phyloP scores from a whole-genome alignment of 164 flowering plant genomes.

The Umbilicus rupestris region DNA sequence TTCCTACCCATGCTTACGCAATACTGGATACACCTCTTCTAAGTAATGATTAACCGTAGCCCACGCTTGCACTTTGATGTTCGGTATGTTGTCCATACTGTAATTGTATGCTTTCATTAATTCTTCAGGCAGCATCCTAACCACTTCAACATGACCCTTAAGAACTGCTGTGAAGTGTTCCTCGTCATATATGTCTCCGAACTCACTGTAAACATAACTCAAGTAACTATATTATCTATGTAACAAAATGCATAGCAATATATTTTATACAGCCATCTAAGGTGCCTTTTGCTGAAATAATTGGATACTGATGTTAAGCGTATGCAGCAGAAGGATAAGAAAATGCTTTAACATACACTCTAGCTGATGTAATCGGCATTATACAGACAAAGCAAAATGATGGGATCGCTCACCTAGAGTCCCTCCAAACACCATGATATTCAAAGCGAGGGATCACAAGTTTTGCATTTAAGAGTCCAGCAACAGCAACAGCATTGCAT shows the following conservation, averaged over 20 bases:
- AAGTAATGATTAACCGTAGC: slow-evolving; percentile 44
- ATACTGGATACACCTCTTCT: slow-evolving; percentile 44
- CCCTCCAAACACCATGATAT: slow-evolving; percentile 2
- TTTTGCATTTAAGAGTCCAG: slow-evolving; percentile 62
- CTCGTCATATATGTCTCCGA: slow-evolving; percentile 65
- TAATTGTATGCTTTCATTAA: slow-evolving; percentile 45
- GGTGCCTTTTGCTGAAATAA: not conserved
- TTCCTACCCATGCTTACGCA: slow-evolving; percentile 45
- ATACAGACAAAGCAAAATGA: not conserved
- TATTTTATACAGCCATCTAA: not conserved
- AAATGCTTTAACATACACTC: no score
- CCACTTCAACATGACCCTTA: slow-evolving; percentile 47
- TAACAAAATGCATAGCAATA: not conserved
- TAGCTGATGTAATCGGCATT: not conserved
- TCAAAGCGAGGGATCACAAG: slow-evolving; percentile 58
- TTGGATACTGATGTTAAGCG: not conserved
- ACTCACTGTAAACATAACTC: slow-evolving; percentile 30
- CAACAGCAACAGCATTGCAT: slow-evolving; percentile 87
- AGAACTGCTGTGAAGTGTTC: slow-evolving; percentile 55
- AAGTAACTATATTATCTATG: not conserved
- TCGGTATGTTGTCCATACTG: slow-evolving; percentile 46
- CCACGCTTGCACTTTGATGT: slow-evolving; percentile 52
- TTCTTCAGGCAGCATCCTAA: slow-evolving; percentile 44
- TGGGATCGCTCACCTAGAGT: not conserved
- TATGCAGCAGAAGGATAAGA: no score